phyloP scores from a whole-genome alignment of 495 filamentous ascomycete genomes.

The Tuber calosporum region DNA sequence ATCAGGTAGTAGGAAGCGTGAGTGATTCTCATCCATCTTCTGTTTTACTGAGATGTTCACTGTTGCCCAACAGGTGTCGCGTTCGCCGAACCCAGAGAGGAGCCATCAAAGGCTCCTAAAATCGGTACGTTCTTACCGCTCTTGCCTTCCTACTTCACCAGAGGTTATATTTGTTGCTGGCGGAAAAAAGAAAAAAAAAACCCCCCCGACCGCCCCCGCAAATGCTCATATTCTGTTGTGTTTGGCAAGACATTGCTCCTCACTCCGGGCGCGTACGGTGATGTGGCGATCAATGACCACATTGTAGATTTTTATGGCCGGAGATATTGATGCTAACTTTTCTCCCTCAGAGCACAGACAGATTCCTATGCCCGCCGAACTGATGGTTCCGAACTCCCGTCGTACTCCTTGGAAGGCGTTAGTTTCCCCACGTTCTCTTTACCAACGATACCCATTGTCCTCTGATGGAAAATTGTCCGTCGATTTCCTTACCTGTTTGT shows the following conservation, averaged over 20 bases:
- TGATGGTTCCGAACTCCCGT: background rate
- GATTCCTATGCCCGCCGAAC: background rate
- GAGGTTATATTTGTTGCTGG: background rate
- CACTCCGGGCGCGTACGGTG: background rate
- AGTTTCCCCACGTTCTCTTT: background rate
- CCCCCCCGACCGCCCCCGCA: background rate
- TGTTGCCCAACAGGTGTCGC: background rate
- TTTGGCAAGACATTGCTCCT: background rate
- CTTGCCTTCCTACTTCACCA: background rate
- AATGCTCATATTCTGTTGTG: background rate
- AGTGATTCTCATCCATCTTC: background rate
- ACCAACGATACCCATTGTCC: background rate
- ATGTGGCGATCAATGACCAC: conserved; percentile 3
- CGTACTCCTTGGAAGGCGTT: conserved; percentile 5
- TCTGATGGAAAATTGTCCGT: background rate
- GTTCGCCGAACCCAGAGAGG: background rate
- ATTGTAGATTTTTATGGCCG: background rate
- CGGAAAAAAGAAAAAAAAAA: too few species aligned
- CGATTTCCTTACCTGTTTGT: background rate
- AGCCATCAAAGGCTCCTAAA: background rate
- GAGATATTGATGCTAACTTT: background rate
- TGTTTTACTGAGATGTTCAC: background rate
- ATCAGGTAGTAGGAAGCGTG: background rate
- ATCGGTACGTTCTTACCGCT: background rate
- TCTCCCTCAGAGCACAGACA: background rate